Base-by-base conservation (phyloP, 805 yeast genomes). In the Yarrowia alimentaria region DNA sequence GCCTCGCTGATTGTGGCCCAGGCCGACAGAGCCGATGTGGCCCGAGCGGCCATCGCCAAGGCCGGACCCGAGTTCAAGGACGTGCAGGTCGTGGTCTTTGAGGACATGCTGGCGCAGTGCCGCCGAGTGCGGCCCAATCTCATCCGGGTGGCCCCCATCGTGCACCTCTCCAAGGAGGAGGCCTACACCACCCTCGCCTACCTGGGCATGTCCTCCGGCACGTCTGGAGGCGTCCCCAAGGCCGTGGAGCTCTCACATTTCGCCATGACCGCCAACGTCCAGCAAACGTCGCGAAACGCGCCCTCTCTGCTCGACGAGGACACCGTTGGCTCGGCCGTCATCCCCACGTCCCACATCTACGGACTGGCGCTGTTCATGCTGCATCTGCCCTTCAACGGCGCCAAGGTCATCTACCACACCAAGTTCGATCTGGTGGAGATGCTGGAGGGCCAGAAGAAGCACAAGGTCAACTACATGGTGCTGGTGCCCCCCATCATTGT, bases 181-280 rank as follows among this genome's bases (percentile, higher is more conserved):
- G 6, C 50, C 16, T 30, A 30, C 22, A 43, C 35, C 3, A 30
- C 35, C n/a, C 35, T 43, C 3, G 66, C 65, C 2, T 61, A 62
- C 53, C 60, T 59, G 57, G 59, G 65, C 55, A 62, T 64, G 52
- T 63, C 66, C 6, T 57, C 62, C 2, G 68, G 68, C 6, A 67
- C 71, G 12, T 59, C 68, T 9, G 50, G 50, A 30, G 91, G 93
- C 50, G 35, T 43, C 5, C 89, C 93, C 55, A 85, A 85, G 69
- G 93, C 93, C 58, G 94, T 83, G 24, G 78, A 80, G 20, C 68
- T 83, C 55, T 73, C 79, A 21, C 91, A 85, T 57, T 63, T 62
- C 42, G 80, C 80, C 56, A 72, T 78, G 16, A 78, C 7, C 10
- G 13, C 42, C 57, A 73, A 77, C 13, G 68, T 66, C 13, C 35